Conservation (phyloP, 1,284 basidiomycete genomes). For the Sanguinoderma infundibulare region DNA sequence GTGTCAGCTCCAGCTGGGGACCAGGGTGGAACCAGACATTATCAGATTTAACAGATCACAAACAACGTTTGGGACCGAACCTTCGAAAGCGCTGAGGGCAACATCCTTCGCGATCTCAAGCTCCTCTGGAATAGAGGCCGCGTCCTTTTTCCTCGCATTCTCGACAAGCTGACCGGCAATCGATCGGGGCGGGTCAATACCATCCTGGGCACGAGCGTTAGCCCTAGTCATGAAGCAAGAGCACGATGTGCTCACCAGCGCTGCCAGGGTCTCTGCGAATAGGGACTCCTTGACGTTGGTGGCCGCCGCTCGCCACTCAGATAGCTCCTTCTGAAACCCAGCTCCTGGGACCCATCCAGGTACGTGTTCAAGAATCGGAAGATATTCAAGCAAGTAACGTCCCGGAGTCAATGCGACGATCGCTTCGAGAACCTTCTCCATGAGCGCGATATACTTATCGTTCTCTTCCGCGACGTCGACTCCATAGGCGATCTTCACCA, state of each 20-base stretch:
- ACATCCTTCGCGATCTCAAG: slow-evolving; percentile 11
- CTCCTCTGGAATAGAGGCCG: neutral
- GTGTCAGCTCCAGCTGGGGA: slow-evolving; percentile 18
- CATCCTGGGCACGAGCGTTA: neutral
- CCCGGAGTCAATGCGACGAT: slow-evolving; percentile 16
- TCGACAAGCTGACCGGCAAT: neutral
- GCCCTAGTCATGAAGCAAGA: neutral
- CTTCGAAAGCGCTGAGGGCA: slow-evolving; percentile 6
- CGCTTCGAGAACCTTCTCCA: slow-evolving; percentile 15
- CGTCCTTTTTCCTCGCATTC: neutral
- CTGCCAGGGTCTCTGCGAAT: neutral
- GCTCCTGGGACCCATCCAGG: slow-evolving; percentile 33
- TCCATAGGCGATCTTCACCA: slow-evolving; percentile 26
- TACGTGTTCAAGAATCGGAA: slow-evolving; percentile 25
- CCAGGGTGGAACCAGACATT: neutral
- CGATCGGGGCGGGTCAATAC: neutral
- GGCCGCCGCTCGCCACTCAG: neutral
- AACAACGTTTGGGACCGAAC: neutral
- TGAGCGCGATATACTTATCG: slow-evolving; percentile 17
- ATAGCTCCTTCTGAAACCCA: slow-evolving; percentile 18
- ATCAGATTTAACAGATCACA: neutral
- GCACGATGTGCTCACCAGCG: neutral
- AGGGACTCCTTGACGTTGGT: neutral
- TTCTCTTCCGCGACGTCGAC: slow-evolving; percentile 8
- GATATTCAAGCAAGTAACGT: slow-evolving; percentile 20